Evolutionary conservation across 2,329 filamentous ascomycete species (phyloP), one percentile per base, ranked within the genome.

Genomic region (Arthrobotrys musiformis): DNA sequence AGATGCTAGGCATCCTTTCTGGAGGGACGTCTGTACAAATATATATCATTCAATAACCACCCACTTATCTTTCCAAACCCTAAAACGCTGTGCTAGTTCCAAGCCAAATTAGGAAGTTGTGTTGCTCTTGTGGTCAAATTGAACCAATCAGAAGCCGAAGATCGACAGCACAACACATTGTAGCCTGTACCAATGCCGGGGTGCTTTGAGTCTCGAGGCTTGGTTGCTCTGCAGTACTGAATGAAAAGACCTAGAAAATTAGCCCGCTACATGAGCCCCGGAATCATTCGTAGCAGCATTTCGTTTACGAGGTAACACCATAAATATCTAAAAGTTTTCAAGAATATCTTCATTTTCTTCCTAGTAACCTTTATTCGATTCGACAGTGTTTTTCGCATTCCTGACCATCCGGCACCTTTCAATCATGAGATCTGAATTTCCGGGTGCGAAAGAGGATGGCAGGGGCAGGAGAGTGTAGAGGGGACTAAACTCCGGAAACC

Each of bases 1-100:
- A n/a, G 44, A 56, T 64, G 68, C 50, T 17, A 64, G 44, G 37
- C 68, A 63, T 64, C 54, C 33, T n/a, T n/a, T n/a, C n/a, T n/a
- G n/a, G n/a, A n/a, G n/a, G n/a, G 52, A 13, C 24, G 37, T 56
- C 48, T 72, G 68, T 72, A 72, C 68, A 58, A 72, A 54, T 70
- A 70, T 58, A 54, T 37, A 22, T 54, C 30, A 22, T 35, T 13
- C 13, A 17, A 50, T 54, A 33, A 26, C 50, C n/a, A 28, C 24
- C 11, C 15, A 11, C 17, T 48, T 19, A 54, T 13, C 6, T 56
- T 11, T 15, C 3, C 15, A 30, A 17, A 4, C n/a, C 44, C 11
- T 26, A 52, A 28, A 6, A 30, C 9, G 0, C 1, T 28, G 15
- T 11, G 13, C 46, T 50, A 50, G 3, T n/a, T n/a, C n/a, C n/a